A percentile compares a stretch with the other conserved stretches of the same genome.
phyloP scores from a whole-genome alignment of 306 rosid species.

The Cucurbita argyrosperma region DNA sequence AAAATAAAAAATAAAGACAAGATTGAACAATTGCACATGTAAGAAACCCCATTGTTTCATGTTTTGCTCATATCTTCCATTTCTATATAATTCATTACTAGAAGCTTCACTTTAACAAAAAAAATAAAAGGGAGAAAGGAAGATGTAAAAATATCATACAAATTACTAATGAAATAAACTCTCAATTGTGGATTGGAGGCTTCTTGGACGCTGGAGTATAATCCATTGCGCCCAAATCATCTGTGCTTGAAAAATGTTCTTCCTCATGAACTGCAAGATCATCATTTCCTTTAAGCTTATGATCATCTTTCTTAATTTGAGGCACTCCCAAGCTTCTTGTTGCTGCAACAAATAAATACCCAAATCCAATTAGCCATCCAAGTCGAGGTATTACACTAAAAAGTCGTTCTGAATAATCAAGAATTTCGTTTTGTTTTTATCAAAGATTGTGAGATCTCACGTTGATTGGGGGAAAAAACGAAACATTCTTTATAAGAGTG shows the following conservation, averaged over 20 bases:
- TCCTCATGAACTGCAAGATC: slow-evolving; percentile 9
- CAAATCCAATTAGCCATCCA: background rate
- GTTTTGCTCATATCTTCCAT: background rate
- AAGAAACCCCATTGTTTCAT: background rate
- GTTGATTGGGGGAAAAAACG: too few species aligned
- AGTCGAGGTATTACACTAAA: too few species aligned
- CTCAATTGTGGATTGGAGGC: slow-evolving; percentile 78
- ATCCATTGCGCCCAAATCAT: slow-evolving; percentile 56
- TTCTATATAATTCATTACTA: background rate
- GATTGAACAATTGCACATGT: background rate
- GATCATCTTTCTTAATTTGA: background rate
- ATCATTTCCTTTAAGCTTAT: slow-evolving; percentile 5
- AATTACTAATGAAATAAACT: background rate
- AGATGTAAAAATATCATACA: background rate
- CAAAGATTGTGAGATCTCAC: too few species aligned
- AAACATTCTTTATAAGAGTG: too few species aligned
- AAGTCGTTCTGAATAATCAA: too few species aligned
- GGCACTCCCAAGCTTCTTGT: slow-evolving; percentile 36
- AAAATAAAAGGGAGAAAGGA: background rate
- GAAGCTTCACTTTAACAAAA: background rate
- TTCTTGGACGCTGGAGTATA: slow-evolving; percentile 66
- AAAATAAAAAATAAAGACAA: background rate
- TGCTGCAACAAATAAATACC: slow-evolving; percentile 9
- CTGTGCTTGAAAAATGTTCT: slow-evolving; percentile 20
- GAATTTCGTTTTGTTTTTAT: too few species aligned